A percentile compares a stretch with the other conserved stretches of the same genome.
phyloP scores from a whole-genome alignment of 23 red algal genomes.

The Chondrus crispus region DNA sequence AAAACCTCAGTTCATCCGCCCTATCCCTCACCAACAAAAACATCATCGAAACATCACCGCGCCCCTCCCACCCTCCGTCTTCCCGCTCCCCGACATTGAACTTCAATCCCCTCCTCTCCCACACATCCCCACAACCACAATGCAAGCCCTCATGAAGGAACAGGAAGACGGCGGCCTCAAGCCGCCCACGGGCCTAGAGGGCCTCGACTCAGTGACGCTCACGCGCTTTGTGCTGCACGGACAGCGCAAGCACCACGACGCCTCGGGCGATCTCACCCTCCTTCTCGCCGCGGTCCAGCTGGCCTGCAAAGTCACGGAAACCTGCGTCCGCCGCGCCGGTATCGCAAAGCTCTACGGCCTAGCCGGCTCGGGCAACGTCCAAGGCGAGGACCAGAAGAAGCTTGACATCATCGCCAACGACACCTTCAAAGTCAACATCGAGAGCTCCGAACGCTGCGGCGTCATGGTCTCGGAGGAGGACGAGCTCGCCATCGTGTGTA shows the following conservation, averaged over 20 bases:
- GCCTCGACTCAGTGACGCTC: constrained; percentile 90
- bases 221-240: constrained; percentile 93
- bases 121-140: background rate
- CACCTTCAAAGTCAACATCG: constrained; percentile 93
- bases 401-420: constrained; percentile 99
- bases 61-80: background rate
- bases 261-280: constrained; percentile 81
- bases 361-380: constrained; percentile 86
- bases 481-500: constrained; percentile 83
- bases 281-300: constrained; percentile 91
- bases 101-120: background rate
- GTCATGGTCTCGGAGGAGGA: constrained; percentile 98
- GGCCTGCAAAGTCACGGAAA: constrained; percentile 95
- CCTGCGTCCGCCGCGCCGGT: constrained; percentile 93
- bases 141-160: constrained; percentile 18
- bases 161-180: constrained; percentile 26
- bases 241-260: constrained; percentile 80
- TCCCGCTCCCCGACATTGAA: background rate
- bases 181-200: constrained; percentile 81
- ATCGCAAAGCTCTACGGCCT: constrained; percentile 96
- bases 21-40: background rate
- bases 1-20: no score
- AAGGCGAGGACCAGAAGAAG: constrained; percentile 99
- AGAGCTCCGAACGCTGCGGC: constrained; percentile 75
- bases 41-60: background rate